Base-by-base conservation (phyloP, 23 red algal genomes). In the Gracilaria caudata region DNA sequence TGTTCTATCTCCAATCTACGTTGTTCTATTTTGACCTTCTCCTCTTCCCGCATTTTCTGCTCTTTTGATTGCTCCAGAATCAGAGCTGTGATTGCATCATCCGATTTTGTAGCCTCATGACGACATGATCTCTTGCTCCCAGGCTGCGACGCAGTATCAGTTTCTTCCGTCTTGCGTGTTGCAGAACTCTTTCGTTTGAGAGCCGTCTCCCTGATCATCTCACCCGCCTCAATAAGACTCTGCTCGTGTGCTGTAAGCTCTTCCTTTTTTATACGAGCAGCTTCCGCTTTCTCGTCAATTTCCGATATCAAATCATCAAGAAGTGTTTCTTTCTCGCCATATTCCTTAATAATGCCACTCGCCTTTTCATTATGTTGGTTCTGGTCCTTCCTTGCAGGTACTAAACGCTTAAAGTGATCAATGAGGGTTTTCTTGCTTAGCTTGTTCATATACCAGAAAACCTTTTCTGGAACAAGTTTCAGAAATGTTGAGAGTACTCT, bases 261-360 rank as follows among this genome's bases (percentile, higher is more conserved):
- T 23, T 66, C 63, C 34, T 66, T 84, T 39, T 84, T 36, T 9
- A 23, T 30, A 13, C 80, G 14, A 49, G 7, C 23, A 47, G 13
- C 6, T 71, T 84, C 59, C 7, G 35, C 61, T 51, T 71, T 84
- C 21, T 64, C 60, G 72, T 84, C 61, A 1, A 84, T 71, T 70
- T 84, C 63, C 47, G 49, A 17, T 51, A 84, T 84, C 35, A 84
- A 63, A 40, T 84, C 80, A 59, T 78, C 74, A 20, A 78, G 74
- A 6, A 78, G 46, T 20, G 45, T 55, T 26, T 78, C 74, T 56
- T 58, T 34, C 21, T 78, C 74, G 1, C 74, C 45, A 21, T 78
- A 78, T 8, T 23, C 9, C 37, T 78, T 30, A 13, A 23, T 45
- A 54, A 78, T 78, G 3, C 74, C 74, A 44, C 6, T 35, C 11